These are phyloP conservation scores for Gossypium thurberi DNA, from an alignment of 345 rosid species.

Conservation along the genomic window DNA sequence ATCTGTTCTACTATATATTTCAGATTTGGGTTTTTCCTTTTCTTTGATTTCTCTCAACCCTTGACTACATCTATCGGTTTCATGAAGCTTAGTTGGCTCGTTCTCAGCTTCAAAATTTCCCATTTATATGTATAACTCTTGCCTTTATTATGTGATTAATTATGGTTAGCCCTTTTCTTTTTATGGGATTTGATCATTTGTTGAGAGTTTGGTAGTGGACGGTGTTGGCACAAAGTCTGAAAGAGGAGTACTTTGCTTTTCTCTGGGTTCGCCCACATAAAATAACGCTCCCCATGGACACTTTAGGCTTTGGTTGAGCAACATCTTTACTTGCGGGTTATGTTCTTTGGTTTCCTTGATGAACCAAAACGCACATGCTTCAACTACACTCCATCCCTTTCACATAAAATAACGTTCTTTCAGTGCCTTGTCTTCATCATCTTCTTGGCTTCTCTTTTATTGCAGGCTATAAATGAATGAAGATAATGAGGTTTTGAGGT, in stretches of 20 bases:
- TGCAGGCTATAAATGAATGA: constrained; percentile 49
- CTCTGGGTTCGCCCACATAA: constrained; percentile 37
- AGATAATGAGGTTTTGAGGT: constrained; percentile 33
- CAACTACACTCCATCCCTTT: constrained; percentile 25
- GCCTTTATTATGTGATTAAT: constrained; percentile 9
- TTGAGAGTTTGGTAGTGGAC: constrained; percentile 5
- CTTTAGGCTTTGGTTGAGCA: constrained; percentile 9
- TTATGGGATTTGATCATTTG: constrained; percentile 15
- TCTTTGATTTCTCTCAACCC: not conserved
- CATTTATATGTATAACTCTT: not conserved
- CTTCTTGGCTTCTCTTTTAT: constrained; percentile 17
- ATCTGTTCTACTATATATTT: not conserved
- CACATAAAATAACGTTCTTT: constrained; percentile 55
- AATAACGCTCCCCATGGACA: constrained; percentile 30
- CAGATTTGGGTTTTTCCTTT: constrained; percentile 5
- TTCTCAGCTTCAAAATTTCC: not conserved
- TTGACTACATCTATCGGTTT: not conserved
- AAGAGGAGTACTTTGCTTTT: constrained; percentile 3
- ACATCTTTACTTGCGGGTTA: constrained; percentile 30
- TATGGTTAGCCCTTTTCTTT: constrained; percentile 15
- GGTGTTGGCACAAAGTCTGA: constrained; percentile 5
- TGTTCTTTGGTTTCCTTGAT: constrained; percentile 35
- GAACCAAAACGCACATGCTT: constrained; percentile 29
- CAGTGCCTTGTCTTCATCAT: constrained; percentile 7
- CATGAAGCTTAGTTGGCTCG: not conserved